Evolutionary conservation across 2,329 filamentous ascomycete genomes (phyloP).

Genomic region (Dendrostoma leiphaemia): DNA sequence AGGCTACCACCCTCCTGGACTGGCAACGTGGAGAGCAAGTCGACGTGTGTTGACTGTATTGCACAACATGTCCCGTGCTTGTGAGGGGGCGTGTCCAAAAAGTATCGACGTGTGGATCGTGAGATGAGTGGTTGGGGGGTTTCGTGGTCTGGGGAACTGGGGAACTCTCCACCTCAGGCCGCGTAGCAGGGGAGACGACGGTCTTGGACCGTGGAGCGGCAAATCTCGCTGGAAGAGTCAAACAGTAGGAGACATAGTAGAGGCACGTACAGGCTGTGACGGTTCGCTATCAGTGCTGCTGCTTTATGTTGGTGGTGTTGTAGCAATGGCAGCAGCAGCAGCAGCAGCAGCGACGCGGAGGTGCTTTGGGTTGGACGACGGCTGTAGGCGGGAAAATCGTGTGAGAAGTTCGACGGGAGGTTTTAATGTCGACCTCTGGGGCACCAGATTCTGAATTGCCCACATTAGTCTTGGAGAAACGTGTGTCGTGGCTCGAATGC

Average conservation of each 20-base stretch:
- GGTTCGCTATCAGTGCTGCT: not conserved
- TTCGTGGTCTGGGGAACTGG: not conserved
- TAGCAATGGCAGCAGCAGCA: not conserved
- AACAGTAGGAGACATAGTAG: not conserved
- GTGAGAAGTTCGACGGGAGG: conserved; percentile 3
- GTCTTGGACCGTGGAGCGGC: not conserved
- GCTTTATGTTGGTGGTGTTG: no score
- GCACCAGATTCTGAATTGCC: conserved; percentile 26
- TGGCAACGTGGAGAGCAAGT: conserved; percentile 13
- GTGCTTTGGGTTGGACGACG: not conserved
- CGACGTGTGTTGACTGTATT: conserved; percentile 11
- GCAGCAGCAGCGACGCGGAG: conserved; percentile 2
- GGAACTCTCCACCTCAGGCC: conserved; percentile 4
- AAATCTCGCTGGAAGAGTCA: not conserved
- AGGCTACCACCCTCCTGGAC: conserved; percentile 16
- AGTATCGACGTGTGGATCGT: conserved; percentile 3
- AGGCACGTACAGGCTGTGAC: conserved; percentile 2
- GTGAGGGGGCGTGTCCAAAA: conserved; percentile 10
- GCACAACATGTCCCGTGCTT: conserved; percentile 13
- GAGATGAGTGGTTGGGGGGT: conserved; percentile 8
- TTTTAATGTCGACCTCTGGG: conserved; percentile 5
- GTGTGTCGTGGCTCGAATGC: conserved; percentile 42
- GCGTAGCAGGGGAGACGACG: not conserved
- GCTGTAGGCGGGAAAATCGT: conserved; percentile 17
- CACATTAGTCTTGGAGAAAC: conserved; percentile 31